Percentiles rank a stretch among this genome's conserved stretches.
Conservation (phyloP, 108 stramenopile genomes). For the Ochromonas danica region DNA sequence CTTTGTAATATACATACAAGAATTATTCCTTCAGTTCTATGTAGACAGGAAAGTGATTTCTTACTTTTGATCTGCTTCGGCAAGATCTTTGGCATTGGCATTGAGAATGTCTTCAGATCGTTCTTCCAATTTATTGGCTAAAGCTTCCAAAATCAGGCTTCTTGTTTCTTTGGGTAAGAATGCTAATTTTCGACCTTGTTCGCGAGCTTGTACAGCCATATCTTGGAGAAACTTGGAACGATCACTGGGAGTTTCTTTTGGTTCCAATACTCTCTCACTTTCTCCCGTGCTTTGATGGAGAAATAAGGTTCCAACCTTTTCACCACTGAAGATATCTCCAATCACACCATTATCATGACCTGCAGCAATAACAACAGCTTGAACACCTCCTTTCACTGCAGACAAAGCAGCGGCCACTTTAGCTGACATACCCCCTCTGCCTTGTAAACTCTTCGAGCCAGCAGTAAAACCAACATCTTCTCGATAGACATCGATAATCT, state of each 20-base stretch:
- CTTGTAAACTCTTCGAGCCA: constrained; percentile 80
- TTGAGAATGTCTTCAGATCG: constrained; percentile 66
- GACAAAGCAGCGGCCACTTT: constrained; percentile 81
- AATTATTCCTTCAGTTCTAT: no score
- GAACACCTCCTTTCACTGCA: constrained; percentile 74
- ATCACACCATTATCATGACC: constrained; percentile 77
- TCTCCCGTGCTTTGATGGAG: no score
- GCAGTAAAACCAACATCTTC: constrained; percentile 66
- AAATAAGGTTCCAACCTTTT: constrained; percentile 34
- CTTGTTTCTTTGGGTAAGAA: constrained; percentile 66
- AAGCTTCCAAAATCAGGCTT: constrained; percentile 69
- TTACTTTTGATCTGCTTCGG: constrained; percentile 61
- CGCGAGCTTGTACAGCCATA: constrained; percentile 65
- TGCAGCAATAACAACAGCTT: constrained; percentile 75
- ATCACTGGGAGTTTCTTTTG: no score
- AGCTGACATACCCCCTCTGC: constrained; percentile 83
- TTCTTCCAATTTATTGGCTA: constrained; percentile 69
- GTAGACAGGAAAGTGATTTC: no score
- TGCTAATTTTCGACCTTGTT: constrained; percentile 75
- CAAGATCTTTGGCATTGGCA: constrained; percentile 81
- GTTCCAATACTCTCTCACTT: no score
- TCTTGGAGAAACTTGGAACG: constrained; percentile 64
- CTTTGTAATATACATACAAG: constrained; percentile 10
- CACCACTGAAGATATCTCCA: constrained; percentile 36
- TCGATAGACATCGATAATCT: constrained; percentile 64